Base-by-base conservation (phyloP, 2,329 filamentous ascomycete species). In the Cordyceps pruinosa region DNA sequence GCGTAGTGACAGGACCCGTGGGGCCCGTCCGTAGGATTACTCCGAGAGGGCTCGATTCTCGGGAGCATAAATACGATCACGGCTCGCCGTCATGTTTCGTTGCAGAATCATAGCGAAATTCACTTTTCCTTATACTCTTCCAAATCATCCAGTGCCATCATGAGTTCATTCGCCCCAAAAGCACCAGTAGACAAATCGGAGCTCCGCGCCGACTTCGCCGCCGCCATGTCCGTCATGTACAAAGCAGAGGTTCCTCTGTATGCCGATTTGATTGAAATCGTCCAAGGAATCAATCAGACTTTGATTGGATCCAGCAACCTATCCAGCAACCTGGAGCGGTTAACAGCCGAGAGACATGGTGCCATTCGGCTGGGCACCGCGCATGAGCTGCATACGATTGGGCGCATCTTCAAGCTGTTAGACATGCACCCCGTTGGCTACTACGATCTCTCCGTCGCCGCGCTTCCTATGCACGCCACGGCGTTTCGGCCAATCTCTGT, bases 401-500 rank as follows among this genome's bases (percentile, higher is more conserved):
- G 68, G 1, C 72, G 76, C 9, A 63, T 81, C 28, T 79, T 81
- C 58, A 66, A 68, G 0, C 57, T 80, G 2, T 65, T 81, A 57
- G 76, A 74, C 5, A 75, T 81, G 72, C 62, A 73, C 23, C 70
- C 79, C 0, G 77, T 81, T 0, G 78, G 77, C 0, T 80, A 81
- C 62, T 81, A 81, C 59, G 77, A 82, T 55, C 68, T 81, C 0
- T 72, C 71, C 0, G 62, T 72, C 0, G 77, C 73, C 3, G 72
- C 73, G 0, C 67, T 82, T 15, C 79, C 78, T 0, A 72, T 81
- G 65, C 77, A 81, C 56, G 77, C 77, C 1, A 81, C 78, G 0
- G 75, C 73, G 9, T 82, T 82, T 59, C 73, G 79, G 2, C 77
- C 78, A 0, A 66, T 64, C 0, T 66, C 62, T 5, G 52, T 59